A percentile compares a stretch with the other conserved stretches of the same genome.
Conservation (phyloP, 2,329 filamentous ascomycete species). For the Dactylellina leptospora region DNA sequence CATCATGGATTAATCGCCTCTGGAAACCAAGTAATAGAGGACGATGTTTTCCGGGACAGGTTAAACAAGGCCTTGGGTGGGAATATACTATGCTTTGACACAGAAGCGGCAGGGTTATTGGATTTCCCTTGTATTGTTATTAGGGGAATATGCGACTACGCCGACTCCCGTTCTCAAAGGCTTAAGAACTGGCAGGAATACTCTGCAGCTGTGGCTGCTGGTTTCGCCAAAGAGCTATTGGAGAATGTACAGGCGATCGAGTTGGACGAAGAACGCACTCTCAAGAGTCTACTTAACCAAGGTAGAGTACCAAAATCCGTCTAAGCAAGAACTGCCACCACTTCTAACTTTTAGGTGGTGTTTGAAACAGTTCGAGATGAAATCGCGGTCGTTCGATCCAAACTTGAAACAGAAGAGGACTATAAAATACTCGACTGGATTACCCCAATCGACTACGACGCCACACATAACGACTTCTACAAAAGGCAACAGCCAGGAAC, state of each 20-base stretch:
- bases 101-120: slow-evolving; percentile 56
- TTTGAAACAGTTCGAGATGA: too few species aligned
- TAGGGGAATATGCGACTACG: slow-evolving; percentile 36
- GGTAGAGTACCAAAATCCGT: too few species aligned
- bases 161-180: slow-evolving; percentile 28
- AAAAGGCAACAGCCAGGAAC: slow-evolving; percentile 8
- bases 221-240: slow-evolving; percentile 23
- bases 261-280: not conserved
- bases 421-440: slow-evolving; percentile 16
- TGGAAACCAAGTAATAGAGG: slow-evolving; percentile 49
- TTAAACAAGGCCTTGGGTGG: slow-evolving; percentile 9
- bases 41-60: slow-evolving; percentile 32
- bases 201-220: slow-evolving; percentile 23
- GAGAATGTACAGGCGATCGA: not conserved
- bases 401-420: slow-evolving; percentile 10
- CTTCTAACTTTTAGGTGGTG: too few species aligned
- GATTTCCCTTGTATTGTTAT: slow-evolving; percentile 53
- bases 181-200: slow-evolving; percentile 32
- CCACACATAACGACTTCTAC: slow-evolving; percentile 4
- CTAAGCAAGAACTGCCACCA: too few species aligned
- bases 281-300: too few species aligned
- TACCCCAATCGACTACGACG: slow-evolving; percentile 8
- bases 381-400: too few species aligned
- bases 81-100: slow-evolving; percentile 57
- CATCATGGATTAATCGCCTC: slow-evolving; percentile 33